phyloP scores from a whole-genome alignment of 164 flowering plant genomes.

The Vitis cinerea region DNA sequence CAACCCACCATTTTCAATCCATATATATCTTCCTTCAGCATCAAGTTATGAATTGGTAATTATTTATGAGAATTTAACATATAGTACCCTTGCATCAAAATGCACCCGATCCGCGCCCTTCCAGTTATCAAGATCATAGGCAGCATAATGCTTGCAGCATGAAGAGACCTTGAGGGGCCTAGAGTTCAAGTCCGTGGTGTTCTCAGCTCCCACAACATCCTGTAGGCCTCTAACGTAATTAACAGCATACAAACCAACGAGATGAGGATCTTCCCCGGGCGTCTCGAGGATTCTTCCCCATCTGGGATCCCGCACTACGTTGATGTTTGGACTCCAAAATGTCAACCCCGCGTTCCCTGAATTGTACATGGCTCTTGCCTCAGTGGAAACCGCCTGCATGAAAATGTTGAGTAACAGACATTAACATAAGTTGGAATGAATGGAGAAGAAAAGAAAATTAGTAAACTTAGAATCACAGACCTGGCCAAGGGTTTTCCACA shows the following conservation, averaged over 20 bases:
- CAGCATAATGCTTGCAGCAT: constrained; percentile 28
- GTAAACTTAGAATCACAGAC: neutral
- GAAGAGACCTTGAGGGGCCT: constrained; percentile 21
- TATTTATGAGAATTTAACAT: too few relatives aligned
- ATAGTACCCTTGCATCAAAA: constrained; percentile 18
- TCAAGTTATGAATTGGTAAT: too few relatives aligned
- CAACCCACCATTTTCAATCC: too few relatives aligned
- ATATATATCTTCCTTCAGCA: too few relatives aligned
- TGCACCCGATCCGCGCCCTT: constrained; percentile 6
- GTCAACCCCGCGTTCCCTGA: constrained; percentile 17
- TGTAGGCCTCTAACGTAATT: constrained; percentile 29
- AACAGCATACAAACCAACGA: constrained; percentile 10
- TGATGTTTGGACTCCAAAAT: constrained; percentile 22
- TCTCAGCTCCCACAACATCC: constrained; percentile 13
- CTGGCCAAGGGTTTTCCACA: constrained; percentile 33
- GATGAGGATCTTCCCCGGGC: constrained; percentile 26
- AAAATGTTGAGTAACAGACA: too few relatives aligned
- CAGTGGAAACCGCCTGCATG: constrained; percentile 16
- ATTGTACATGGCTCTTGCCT: constrained; percentile 24
- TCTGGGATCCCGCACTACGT: constrained; percentile 20
- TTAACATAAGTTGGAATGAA: too few relatives aligned
- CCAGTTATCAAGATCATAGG: constrained; percentile 30
- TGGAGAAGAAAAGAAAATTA: too few relatives aligned
- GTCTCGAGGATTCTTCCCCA: constrained; percentile 27
- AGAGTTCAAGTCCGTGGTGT: neutral